These are phyloP conservation scores for Cucurbita pepo DNA, from an alignment of 306 rosid species.

Conservation along the genomic window DNA sequence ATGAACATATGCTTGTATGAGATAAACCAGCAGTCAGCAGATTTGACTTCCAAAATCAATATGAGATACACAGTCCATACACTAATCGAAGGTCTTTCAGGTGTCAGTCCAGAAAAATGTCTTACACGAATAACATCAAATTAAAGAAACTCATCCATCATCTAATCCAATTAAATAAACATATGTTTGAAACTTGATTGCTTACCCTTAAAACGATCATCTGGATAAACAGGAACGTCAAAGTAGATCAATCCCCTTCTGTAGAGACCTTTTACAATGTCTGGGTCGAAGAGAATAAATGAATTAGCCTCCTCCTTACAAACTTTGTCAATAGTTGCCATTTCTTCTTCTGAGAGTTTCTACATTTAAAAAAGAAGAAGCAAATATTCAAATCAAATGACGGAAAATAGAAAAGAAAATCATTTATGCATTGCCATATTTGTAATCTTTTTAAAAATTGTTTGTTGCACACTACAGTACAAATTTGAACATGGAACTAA, in stretches of 20 bases:
- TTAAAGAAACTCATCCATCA: neutral
- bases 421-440: neutral
- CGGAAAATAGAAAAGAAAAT: constrained; percentile 1
- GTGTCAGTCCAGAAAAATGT: neutral
- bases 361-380: constrained; percentile 13
- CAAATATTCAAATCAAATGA: constrained; percentile 4
- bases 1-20: neutral
- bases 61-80: neutral
- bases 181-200: neutral
- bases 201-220: constrained; percentile 75
- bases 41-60: neutral
- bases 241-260: constrained; percentile 67
- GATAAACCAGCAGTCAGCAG: neutral
- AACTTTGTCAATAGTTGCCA: constrained; percentile 66
- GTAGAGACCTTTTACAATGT: constrained; percentile 42
- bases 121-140: neutral
- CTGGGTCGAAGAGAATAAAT: constrained; percentile 50
- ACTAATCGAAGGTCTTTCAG: neutral
- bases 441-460: neutral
- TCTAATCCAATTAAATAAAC: neutral
- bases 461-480: neutral
- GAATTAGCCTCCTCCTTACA: constrained; percentile 85
- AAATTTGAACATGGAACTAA: neutral
- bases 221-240: constrained; percentile 73
- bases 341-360: constrained; percentile 89